These are phyloP conservation scores for Gracilaria domingensis DNA, from an alignment of 23 red algal species.

Conservation along the genomic window DNA sequence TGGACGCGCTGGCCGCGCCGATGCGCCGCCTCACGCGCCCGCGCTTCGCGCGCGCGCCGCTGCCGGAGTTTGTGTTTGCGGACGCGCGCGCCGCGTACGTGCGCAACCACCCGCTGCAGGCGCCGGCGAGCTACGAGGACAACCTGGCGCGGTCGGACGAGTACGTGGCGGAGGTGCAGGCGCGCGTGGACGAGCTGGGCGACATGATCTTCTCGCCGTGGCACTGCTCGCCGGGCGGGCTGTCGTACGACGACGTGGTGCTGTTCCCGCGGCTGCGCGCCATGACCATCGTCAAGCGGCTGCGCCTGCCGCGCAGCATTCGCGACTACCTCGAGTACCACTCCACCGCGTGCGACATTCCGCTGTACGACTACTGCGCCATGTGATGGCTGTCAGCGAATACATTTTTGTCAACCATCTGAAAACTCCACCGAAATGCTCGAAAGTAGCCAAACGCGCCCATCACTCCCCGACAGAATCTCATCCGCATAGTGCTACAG, in stretches of 20 bases:
- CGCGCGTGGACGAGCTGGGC: not conserved
- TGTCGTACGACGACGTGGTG: conserved; percentile 69
- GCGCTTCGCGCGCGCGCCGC: conserved; percentile 52
- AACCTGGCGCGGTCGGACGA: conserved; percentile 46
- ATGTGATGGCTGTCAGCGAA: too few relatives aligned
- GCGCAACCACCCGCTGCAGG: conserved; percentile 51
- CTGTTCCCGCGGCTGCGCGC: conserved; percentile 61
- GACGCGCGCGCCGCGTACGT: conserved; percentile 61
- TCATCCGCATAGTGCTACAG: too few relatives aligned
- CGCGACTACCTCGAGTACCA: conserved; percentile 54
- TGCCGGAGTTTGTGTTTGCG: conserved; percentile 72
- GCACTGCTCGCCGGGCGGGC: conserved; percentile 34
- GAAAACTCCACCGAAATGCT: too few relatives aligned
- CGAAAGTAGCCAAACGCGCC: too few relatives aligned
- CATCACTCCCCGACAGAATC: too few relatives aligned
- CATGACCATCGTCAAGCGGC: conserved; percentile 62
- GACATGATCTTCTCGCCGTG: conserved; percentile 56
- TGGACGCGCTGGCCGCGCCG: conserved; percentile 28
- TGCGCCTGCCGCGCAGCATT: conserved; percentile 11
- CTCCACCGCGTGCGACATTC: conserved; percentile 23
- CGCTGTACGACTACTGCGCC: conserved; percentile 50
- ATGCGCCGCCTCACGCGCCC: conserved; percentile 48
- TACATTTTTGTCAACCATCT: too few relatives aligned
- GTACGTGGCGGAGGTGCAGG: conserved; percentile 46
- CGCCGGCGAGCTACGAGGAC: conserved; percentile 44